Percentiles rank a stretch among this genome's conserved stretches.
These are phyloP conservation scores for Hippophae gyantsensis DNA, from an alignment of 306 rosid genomes.

Conservation along the genomic window DNA sequence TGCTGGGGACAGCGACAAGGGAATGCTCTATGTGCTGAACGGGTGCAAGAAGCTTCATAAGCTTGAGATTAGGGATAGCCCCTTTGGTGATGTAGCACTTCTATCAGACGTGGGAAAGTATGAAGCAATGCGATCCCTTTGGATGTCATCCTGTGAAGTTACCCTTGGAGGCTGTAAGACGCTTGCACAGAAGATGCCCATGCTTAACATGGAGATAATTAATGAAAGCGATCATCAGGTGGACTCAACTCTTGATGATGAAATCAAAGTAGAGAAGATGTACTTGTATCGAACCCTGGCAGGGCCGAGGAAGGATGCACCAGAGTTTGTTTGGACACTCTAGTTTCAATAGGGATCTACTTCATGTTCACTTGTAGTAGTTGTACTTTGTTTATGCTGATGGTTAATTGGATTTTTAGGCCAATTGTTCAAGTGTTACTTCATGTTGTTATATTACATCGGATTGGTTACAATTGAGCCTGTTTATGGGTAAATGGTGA, in stretches of 20 bases:
- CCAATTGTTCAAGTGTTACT: constrained; percentile 14
- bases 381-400: constrained; percentile 43
- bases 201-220: constrained; percentile 81
- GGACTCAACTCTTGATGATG: constrained; percentile 34
- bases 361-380: constrained; percentile 21
- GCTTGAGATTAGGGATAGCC: constrained; percentile 88
- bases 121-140: constrained; percentile 99
- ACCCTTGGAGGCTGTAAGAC: constrained; percentile 74
- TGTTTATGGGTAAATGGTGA: constrained; percentile 12
- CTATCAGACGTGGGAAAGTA: constrained; percentile 86
- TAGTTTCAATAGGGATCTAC: constrained; percentile 36
- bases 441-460: constrained; percentile 14
- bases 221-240: constrained; percentile 49
- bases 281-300: constrained; percentile 71
- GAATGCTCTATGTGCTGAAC: constrained; percentile 75
- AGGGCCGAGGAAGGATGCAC: constrained; percentile 76
- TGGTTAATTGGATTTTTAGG: constrained; percentile 39
- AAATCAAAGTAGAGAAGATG: constrained; percentile 66
- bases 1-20: constrained; percentile 83
- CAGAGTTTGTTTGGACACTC: constrained; percentile 75
- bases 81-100: constrained; percentile 74
- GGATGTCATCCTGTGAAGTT: constrained; percentile 93
- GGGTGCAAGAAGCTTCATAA: constrained; percentile 95
- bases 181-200: constrained; percentile 68
- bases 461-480: constrained; percentile 15